A percentile compares a stretch with the other conserved stretches of the same genome.
These are phyloP conservation scores for Fusarium praegraminearum DNA, from an alignment of 2,329 filamentous ascomycete genomes.

Conservation along the genomic window DNA sequence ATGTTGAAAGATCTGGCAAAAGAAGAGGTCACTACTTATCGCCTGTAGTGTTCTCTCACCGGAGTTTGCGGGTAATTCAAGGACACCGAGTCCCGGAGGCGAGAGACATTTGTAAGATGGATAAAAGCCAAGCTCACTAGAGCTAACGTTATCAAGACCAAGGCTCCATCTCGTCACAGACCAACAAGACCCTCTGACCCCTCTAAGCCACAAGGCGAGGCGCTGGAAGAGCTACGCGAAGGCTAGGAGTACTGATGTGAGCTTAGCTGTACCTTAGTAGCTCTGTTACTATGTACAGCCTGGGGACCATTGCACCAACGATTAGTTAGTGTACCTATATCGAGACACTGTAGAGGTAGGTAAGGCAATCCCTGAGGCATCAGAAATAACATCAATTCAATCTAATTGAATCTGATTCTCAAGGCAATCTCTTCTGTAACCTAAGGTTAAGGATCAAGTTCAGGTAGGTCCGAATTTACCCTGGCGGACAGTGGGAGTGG, in stretches of 20 bases:
- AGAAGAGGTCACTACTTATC: not conserved
- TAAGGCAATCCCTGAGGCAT: no score
- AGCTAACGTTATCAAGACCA: constrained; percentile 25
- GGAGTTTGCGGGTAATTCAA: constrained; percentile 26
- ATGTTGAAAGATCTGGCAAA: constrained; percentile 4
- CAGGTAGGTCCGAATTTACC: not conserved
- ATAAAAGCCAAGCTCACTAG: constrained; percentile 12
- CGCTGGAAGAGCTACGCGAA: constrained; percentile 5
- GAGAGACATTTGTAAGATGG: constrained; percentile 31
- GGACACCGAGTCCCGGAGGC: constrained; percentile 24
- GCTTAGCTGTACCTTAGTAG: not conserved
- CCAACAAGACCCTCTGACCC: constrained; percentile 9
- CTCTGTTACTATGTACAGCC: not conserved
- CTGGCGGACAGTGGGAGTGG: not conserved
- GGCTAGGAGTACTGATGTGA: constrained; percentile 1
- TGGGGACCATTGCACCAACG: not conserved
- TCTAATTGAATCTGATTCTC: not conserved
- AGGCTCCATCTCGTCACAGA: not conserved
- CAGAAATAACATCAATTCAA: not conserved
- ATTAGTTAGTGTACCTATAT: not conserved
- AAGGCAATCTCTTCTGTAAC: not conserved
- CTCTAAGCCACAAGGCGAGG: constrained; percentile 36
- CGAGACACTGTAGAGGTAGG: not conserved
- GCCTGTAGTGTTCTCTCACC: not conserved
- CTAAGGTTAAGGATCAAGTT: not conserved